Evolutionary conservation across 2,329 filamentous ascomycete genomes (phyloP), one percentile per base, ranked within the genome.

Genomic region (Herpotrichia juniperi): DNA sequence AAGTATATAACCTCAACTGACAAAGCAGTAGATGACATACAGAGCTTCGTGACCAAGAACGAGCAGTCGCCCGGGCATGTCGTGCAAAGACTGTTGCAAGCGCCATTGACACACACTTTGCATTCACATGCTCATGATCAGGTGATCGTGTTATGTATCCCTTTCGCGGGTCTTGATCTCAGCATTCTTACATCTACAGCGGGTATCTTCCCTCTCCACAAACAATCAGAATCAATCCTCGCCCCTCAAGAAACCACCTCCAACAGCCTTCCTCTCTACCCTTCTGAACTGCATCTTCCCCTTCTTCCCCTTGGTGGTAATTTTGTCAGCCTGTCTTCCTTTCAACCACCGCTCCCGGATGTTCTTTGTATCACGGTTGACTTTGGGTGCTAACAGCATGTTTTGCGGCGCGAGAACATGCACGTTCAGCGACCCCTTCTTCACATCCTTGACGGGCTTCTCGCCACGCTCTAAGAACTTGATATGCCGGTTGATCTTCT

Each of bases 381-480:
- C 70, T 57, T 78, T 81, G 0, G 81, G 81, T 35, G 72, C 63
- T 16, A 77, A 61, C 30, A 75, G 70, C n/a, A 60, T 58, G 34
- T 74, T 76, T 55, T 73, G 73, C 30, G 74, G 67, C 28, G 75
- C 74, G 34, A 83, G 62, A 7, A 83, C 79, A 17, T 78, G 75
- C 30, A 83, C 78, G 16, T 74, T 79, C 30, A 81, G 69, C 42
- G 76, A 75, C 1, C 80, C 80, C 50, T 76, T 73, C 53, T 74
- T 76, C 40, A 81, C 62, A 61, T 83, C 81, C 67, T 81, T 83
- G 14, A 77, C 71, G 10, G 74, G 69, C 59, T 78, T 81, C 46
- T 80, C 75, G 9, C 69, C 71, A 46, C 73, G 74, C 45, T 81
- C 79, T 22, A 81, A 64, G 51, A 83, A 81, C 49, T 77, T 77